A percentile compares a stretch with the other conserved stretches of the same genome.
Evolutionary conservation across 192 early-diverging fungal species (phyloP).

Genomic region (Podochytrium sp.): DNA sequence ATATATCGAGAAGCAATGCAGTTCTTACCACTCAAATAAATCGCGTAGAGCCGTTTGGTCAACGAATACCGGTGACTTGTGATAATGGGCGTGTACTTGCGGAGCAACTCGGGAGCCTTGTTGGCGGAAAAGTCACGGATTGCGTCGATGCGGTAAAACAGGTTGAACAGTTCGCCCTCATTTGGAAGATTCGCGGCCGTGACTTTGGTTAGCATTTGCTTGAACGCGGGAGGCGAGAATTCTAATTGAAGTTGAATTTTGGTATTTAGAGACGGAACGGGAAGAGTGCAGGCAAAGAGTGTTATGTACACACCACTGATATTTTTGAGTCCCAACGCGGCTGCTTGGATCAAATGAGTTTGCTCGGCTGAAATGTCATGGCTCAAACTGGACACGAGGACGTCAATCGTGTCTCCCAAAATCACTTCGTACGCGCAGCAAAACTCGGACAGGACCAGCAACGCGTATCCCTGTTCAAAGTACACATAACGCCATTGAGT

Average conservation of each 20-base stretch:
- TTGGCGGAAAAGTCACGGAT: conserved; percentile 48
- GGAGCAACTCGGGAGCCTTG: conserved; percentile 51
- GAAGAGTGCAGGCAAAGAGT: not conserved
- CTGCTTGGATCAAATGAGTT: conserved; percentile 47
- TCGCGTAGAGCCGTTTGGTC: conserved; percentile 48
- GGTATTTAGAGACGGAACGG: not conserved
- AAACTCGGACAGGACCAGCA: conserved; percentile 57
- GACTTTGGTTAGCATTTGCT: conserved; percentile 51
- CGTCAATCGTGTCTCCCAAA: conserved; percentile 39
- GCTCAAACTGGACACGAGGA: conserved; percentile 44
- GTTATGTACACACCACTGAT: conserved; percentile 44
- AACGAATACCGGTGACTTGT: conserved; percentile 49
- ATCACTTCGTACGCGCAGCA: conserved; percentile 49
- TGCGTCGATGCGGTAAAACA: conserved; percentile 53
- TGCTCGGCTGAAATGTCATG: conserved; percentile 49
- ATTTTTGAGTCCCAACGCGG: conserved; percentile 53
- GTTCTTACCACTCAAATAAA: conserved; percentile 44
- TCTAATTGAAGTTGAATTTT: conserved; percentile 27
- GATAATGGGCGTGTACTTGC: conserved; percentile 47
- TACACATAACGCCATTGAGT: conserved; percentile 12
- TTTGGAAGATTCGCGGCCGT: conserved; percentile 35
- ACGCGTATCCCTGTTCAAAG: conserved; percentile 29
- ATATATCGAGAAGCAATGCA: no score
- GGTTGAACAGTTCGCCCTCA: conserved; percentile 59
- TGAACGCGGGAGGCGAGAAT: conserved; percentile 51